phyloP scores from a whole-genome alignment of 805 yeast species.

The Candida pini region DNA sequence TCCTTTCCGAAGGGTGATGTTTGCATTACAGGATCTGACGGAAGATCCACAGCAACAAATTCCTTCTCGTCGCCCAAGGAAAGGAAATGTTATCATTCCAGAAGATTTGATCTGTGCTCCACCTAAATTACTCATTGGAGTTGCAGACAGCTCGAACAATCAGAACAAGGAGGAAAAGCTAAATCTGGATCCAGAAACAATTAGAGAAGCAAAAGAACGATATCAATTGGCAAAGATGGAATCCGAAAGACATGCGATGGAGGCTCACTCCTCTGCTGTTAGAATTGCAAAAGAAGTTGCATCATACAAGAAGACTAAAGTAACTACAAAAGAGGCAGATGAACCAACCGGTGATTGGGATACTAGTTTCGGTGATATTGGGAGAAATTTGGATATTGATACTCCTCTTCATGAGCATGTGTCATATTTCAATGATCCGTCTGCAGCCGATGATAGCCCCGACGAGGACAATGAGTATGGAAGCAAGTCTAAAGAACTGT shows the following conservation, averaged over 20 bases:
- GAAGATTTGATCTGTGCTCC: constrained; percentile 63
- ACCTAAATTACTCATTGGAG: constrained; percentile 62
- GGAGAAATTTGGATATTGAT: constrained; percentile 47
- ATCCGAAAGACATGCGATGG: constrained; percentile 67
- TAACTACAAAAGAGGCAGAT: constrained; percentile 21
- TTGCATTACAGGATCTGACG: constrained; percentile 42
- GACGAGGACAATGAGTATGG: constrained; percentile 4
- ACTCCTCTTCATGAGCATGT: constrained; percentile 54
- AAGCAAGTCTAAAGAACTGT: constrained; percentile 16
- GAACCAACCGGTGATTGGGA: constrained; percentile 19
- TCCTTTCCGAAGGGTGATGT: constrained; percentile 42
- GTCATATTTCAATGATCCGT: constrained; percentile 24
- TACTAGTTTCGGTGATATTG: constrained; percentile 6
- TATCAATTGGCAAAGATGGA: constrained; percentile 51
- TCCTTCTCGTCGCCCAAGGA: constrained; percentile 49
- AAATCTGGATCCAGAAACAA: constrained; percentile 39
- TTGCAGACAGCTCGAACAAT: constrained; percentile 42
- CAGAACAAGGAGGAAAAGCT: constrained; percentile 22
- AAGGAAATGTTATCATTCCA: constrained; percentile 54
- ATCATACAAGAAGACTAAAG: constrained; percentile 32
- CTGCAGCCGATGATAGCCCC: constrained; percentile 23
- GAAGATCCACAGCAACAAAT: constrained; percentile 59
- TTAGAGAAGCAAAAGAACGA: constrained; percentile 52
- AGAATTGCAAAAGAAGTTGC: constrained; percentile 64
- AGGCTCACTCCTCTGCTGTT: constrained; percentile 68